Percentiles rank a stretch among this genome's conserved stretches.
phyloP scores from a whole-genome alignment of 805 yeast species.

The Ogataea siamensis region DNA sequence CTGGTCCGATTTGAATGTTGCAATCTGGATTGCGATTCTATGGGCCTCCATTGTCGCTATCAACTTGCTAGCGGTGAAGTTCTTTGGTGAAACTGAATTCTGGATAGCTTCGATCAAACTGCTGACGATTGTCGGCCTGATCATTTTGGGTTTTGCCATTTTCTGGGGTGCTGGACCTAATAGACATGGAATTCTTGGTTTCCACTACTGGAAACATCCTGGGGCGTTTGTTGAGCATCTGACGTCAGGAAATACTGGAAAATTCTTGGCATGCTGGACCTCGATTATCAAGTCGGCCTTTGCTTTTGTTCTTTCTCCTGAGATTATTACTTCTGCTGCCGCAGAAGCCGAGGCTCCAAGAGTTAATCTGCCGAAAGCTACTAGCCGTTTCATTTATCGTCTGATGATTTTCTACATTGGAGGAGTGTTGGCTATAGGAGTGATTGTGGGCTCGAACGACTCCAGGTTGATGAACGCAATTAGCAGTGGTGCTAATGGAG shows the following conservation, averaged over 20 bases:
- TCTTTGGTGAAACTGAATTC: slow-evolving; percentile 52
- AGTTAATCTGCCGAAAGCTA: slow-evolving; percentile 59
- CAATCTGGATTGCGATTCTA: slow-evolving; percentile 58
- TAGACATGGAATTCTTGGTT: slow-evolving; percentile 54
- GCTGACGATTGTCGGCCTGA: slow-evolving; percentile 59
- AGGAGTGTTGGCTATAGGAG: slow-evolving; percentile 56
- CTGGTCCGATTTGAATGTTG: slow-evolving; percentile 56
- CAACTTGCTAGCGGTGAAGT: slow-evolving; percentile 44
- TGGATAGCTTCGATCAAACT: slow-evolving; percentile 68
- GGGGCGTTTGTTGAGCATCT: slow-evolving; percentile 50
- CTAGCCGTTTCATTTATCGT: slow-evolving; percentile 58
- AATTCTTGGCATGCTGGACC: slow-evolving; percentile 62
- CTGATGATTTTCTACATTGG: slow-evolving; percentile 58
- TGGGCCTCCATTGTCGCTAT: slow-evolving; percentile 43
- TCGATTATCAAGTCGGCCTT: slow-evolving; percentile 64
- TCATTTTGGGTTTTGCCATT: slow-evolving; percentile 52
- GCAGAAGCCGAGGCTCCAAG: slow-evolving; percentile 62
- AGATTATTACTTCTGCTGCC: slow-evolving; percentile 55
- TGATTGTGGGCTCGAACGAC: slow-evolving; percentile 56
- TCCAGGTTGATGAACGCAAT: slow-evolving; percentile 44
- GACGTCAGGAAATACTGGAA: slow-evolving; percentile 54
- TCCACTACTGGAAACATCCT: slow-evolving; percentile 58
- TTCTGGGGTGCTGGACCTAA: slow-evolving; percentile 64
- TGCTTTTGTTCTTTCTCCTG: slow-evolving; percentile 63
- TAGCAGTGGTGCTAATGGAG: slow-evolving; percentile 46